Conservation (phyloP, 2,329 filamentous ascomycete species). For the Pestalotiopsis fici region DNA sequence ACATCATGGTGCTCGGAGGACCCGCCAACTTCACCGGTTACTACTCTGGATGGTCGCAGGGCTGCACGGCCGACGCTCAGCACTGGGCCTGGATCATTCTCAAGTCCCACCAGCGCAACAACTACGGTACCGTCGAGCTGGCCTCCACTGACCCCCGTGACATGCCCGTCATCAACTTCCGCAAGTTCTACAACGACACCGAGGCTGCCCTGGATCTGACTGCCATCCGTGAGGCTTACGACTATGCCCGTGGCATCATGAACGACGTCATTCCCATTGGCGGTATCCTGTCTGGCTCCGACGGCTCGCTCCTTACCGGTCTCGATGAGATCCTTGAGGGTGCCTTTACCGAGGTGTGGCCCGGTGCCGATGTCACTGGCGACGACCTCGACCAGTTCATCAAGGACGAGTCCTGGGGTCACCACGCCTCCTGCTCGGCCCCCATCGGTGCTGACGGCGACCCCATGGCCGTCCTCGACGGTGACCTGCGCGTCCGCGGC, state of each 20-base stretch:
- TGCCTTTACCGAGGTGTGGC: conserved; percentile 41
- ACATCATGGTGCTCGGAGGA: conserved; percentile 31
- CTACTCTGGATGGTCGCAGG: conserved; percentile 31
- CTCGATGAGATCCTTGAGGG: conserved; percentile 31
- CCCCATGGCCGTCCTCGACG: conserved; percentile 54
- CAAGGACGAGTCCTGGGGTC: conserved; percentile 53
- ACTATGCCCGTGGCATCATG: conserved; percentile 39
- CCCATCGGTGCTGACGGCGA: conserved; percentile 56
- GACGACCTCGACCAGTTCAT: conserved; percentile 47
- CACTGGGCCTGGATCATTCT: conserved; percentile 44
- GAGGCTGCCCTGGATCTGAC: conserved; percentile 42
- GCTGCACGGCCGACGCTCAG: conserved; percentile 32
- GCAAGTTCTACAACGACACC: conserved; percentile 51
- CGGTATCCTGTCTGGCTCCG: background rate
- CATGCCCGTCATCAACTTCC: conserved; percentile 59
- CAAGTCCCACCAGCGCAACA: conserved; percentile 60
- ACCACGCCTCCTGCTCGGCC: conserved; percentile 58
- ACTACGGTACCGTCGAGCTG: conserved; percentile 56
- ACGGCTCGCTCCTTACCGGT: conserved; percentile 18
- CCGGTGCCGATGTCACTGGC: conserved; percentile 41
- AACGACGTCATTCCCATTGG: conserved; percentile 23
- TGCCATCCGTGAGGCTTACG: conserved; percentile 43
- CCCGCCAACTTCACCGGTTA: conserved; percentile 32
- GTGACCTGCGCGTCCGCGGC: conserved; percentile 55
- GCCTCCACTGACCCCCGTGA: conserved; percentile 59